Conservation (phyloP, 805 yeast species). For the Kazachstania africana region DNA sequence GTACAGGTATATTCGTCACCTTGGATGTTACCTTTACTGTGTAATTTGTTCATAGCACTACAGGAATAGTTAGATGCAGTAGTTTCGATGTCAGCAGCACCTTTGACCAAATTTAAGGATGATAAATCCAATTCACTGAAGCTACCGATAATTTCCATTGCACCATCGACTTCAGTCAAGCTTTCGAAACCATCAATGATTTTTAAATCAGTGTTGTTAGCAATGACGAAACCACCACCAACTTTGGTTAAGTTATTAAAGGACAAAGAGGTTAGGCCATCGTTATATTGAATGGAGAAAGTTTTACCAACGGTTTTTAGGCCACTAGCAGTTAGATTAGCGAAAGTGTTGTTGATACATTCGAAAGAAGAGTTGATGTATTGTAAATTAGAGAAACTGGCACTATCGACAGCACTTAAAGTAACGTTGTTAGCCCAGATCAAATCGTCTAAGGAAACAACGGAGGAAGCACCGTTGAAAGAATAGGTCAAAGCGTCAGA, state of each 20-base stretch:
- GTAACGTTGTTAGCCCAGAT: conserved; percentile 81
- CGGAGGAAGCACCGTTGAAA: conserved; percentile 71
- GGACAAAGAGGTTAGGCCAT: conserved; percentile 53
- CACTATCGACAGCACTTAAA: conserved; percentile 66
- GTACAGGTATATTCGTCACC: conserved; percentile 79
- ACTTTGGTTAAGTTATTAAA: conserved; percentile 59
- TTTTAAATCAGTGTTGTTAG: conserved; percentile 68
- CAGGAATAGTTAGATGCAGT: conserved; percentile 67
- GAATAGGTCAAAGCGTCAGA: conserved; percentile 68
- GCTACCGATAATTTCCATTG: conserved; percentile 69
- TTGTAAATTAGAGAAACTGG: conserved; percentile 58
- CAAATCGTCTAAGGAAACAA: conserved; percentile 56
- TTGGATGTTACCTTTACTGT: conserved; percentile 71
- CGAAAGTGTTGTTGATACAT: conserved; percentile 60
- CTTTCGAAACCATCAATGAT: conserved; percentile 62
- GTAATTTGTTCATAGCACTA: conserved; percentile 56
- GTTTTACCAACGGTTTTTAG: conserved; percentile 68
- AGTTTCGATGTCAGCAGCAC: conserved; percentile 82
- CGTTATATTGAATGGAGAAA: conserved; percentile 63
- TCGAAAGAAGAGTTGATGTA: conserved; percentile 74
- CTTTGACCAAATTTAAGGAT: conserved; percentile 65
- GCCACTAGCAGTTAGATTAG: conserved; percentile 39
- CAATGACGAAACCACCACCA: conserved; percentile 89
- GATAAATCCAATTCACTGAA: conserved; percentile 72
- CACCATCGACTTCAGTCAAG: conserved; percentile 75